Base-by-base conservation (phyloP, 306 rosid genomes). In the Malus orientalis region DNA sequence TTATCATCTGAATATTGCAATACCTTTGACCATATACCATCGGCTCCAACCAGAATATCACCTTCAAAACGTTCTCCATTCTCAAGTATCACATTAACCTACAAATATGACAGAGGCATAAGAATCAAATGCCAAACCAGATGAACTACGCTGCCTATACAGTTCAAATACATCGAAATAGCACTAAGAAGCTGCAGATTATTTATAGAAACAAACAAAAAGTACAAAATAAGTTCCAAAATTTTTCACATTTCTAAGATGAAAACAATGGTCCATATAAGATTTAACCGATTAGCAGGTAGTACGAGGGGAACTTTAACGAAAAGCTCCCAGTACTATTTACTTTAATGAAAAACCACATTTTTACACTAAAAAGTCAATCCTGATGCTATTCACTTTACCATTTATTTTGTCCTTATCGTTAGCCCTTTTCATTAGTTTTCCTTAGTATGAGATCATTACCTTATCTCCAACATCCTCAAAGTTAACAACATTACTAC, bases 1-100 rank as follows among this genome's bases (percentile, higher is more conserved):
- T 5, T 13, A 57, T 9, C 16, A 18, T 55, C 16, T 8, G 10
- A 8, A 73, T 20, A 23, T 23, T 1, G 38, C 55, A 7, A 14
- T 8, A 92, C 99, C 99, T 95, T 90, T 69, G 99, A 95, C 97
- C 99, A 78, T 76, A 95, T 95, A 76, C 99, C 99, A 75, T 95
- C 99, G 25, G 99, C 97, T 74, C 99, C 99, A 77, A 95, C 91
- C 82, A 95, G 88, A 70, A 95, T 78, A 87, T 95, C 97, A 33
- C 99, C 99, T 74, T 89, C 99, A 71, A 76, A 88, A 67, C 80
- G 83, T 84, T 95, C 83, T 36, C 96, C 97, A 77, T 92, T 87
- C 81, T 92, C 97, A 68, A 96, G 88, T 59, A 79, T 81, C 80
- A 91, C 98, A 20, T 86, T 86, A 36, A 95, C 98, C 98, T 95